These are phyloP conservation scores for Macadamia integrifolia DNA, from an alignment of 164 flowering plant species.

Conservation along the genomic window DNA sequence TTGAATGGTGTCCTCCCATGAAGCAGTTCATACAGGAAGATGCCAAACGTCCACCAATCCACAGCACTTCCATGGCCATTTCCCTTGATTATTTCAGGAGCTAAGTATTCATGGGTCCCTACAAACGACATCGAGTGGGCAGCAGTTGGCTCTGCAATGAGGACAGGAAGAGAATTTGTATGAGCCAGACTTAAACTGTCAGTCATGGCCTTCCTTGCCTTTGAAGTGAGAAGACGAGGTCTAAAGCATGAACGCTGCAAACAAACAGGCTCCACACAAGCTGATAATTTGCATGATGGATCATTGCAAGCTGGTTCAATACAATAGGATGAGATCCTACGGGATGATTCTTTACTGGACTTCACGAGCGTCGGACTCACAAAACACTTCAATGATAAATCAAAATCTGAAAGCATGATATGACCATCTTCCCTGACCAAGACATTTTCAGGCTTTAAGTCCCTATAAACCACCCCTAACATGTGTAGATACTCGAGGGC, in stretches of 20 bases:
- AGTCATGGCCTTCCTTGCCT: conserved; percentile 29
- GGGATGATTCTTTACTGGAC: conserved; percentile 36
- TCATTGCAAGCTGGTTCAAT: conserved; percentile 57
- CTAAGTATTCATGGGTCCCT: conserved; percentile 78
- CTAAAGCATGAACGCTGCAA: conserved; percentile 79
- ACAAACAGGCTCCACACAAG: conserved; percentile 65
- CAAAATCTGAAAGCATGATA: conserved; percentile 80
- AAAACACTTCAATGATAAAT: conserved; percentile 57
- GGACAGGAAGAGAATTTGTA: conserved; percentile 48
- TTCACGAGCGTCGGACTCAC: conserved; percentile 70
- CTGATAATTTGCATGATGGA: conserved; percentile 57
- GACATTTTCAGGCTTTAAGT: conserved; percentile 81
- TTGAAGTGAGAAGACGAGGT: conserved; percentile 46
- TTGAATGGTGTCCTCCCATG: conserved; percentile 76
- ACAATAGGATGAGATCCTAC: conserved; percentile 49
- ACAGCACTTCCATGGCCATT: conserved; percentile 93
- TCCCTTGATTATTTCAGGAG: conserved; percentile 81
- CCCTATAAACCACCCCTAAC: conserved; percentile 85
- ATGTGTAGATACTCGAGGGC: conserved; percentile 83
- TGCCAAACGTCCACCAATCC: conserved; percentile 93
- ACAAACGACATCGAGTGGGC: conserved; percentile 91
- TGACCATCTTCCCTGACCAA: conserved; percentile 83
- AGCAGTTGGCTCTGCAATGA: conserved; percentile 67
- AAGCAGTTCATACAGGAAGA: conserved; percentile 65
- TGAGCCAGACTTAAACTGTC: conserved; percentile 23